A percentile compares a stretch with the other conserved stretches of the same genome.
phyloP scores from a whole-genome alignment of 257 asterid genomes.

The Lantana camara region DNA sequence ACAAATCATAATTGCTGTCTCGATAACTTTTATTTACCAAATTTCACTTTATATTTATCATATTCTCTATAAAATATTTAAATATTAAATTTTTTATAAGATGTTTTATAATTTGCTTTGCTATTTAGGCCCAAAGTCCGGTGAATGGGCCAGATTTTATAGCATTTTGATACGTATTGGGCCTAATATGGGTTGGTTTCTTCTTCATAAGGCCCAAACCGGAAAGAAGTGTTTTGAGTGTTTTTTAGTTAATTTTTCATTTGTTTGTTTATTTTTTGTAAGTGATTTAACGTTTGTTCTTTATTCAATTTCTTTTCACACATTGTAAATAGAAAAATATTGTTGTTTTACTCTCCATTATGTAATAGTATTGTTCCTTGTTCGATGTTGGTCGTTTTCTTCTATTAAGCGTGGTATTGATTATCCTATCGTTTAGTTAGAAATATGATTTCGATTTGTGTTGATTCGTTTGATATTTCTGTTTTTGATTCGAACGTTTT shows the following conservation, averaged over 20 bases:
- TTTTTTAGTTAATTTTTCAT: neutral
- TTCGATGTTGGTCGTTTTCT: too few relatives aligned
- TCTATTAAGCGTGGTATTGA: too few relatives aligned
- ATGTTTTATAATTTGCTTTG: neutral
- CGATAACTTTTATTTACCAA: constrained; percentile 45
- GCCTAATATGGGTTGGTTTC: neutral
- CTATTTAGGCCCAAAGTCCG: constrained; percentile 14
- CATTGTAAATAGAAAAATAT: neutral
- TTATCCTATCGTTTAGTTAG: too few relatives aligned
- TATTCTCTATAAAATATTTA: constrained; percentile 8
- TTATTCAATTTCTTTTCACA: too few relatives aligned
- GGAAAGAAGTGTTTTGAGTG: neutral
- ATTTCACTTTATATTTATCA: constrained; percentile 40
- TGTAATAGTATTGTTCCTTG: neutral
- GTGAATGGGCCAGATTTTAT: neutral
- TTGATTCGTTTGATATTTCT: too few relatives aligned
- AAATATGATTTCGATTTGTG: too few relatives aligned
- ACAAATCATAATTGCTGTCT: constrained; percentile 48
- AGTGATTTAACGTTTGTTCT: neutral
- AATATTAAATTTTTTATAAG: neutral
- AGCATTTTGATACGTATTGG: neutral
- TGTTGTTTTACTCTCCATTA: neutral
- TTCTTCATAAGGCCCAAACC: constrained; percentile 7
- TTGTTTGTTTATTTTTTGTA: neutral
- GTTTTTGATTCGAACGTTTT: too few relatives aligned